Evolutionary conservation across 345 rosid species (phyloP).

Genomic region (Dipteronia dyeriana): DNA sequence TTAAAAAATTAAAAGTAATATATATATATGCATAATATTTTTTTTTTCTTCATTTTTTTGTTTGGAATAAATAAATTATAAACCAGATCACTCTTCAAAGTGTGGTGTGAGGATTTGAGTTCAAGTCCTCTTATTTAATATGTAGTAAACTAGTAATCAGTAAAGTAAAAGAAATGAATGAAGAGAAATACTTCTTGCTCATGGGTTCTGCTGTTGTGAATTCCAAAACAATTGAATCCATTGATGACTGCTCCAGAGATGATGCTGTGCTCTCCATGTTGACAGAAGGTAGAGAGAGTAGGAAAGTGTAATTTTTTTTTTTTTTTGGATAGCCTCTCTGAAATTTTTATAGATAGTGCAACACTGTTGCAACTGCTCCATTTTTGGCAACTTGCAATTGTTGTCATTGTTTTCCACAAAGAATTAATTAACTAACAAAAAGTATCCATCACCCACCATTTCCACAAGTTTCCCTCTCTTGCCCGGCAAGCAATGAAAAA

Average conservation of each 20-base stretch:
- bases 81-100: no score
- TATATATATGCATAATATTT: no score
- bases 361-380: background rate
- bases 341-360: background rate
- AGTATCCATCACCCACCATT: background rate
- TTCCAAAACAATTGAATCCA: background rate
- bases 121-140: no score
- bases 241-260: background rate
- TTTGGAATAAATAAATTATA: no score
- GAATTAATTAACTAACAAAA: background rate
- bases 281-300: no score
- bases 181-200: background rate
- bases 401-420: background rate
- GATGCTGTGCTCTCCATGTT: background rate
- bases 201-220: background rate
- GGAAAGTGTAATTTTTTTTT: no score
- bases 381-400: background rate
- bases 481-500: background rate
- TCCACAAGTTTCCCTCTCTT: conserved; percentile 3
- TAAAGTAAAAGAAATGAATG: background rate
- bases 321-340: no score
- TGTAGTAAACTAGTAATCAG: no score
- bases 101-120: no score
- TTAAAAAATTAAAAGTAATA: no score
- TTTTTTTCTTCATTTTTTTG: no score